phyloP scores from a whole-genome alignment of 331 rosid genomes.

The Phaseolus coccineus region DNA sequence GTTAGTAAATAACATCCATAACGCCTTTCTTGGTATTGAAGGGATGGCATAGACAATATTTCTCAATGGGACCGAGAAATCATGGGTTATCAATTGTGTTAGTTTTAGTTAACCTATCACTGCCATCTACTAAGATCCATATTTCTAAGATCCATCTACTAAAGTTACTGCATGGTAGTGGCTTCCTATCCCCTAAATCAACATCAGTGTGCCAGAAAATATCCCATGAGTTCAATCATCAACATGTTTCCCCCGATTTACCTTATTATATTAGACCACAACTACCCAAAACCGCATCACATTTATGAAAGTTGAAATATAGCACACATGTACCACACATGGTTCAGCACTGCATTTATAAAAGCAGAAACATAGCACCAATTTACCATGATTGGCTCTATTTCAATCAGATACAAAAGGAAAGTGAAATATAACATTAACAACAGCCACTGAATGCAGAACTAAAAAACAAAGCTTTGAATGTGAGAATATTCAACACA shows the following conservation, averaged over 20 bases:
- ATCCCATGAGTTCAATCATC: background rate
- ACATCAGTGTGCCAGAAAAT: constrained; percentile 13
- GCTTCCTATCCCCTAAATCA: constrained; percentile 18
- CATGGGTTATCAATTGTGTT: background rate
- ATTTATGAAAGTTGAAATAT: constrained; percentile 26
- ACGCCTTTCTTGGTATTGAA: background rate
- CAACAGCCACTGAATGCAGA: constrained; percentile 15
- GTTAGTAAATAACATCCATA: background rate
- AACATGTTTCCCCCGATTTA: background rate
- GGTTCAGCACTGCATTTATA: constrained; percentile 25
- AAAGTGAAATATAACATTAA: constrained; percentile 6
- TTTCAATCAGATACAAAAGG: constrained; percentile 16
- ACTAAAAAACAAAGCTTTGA: background rate
- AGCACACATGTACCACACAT: background rate
- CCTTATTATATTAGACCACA: constrained; percentile 7
- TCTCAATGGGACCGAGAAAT: background rate
- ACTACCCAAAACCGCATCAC: constrained; percentile 26
- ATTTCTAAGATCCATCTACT: background rate
- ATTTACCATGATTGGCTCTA: constrained; percentile 14
- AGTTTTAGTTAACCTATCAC: background rate
- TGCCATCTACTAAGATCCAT: background rate
- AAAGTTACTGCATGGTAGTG: background rate
- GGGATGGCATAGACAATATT: constrained; percentile 1
- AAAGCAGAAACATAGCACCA: constrained; percentile 17
- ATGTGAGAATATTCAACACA: constrained; percentile 19